phyloP scores from a whole-genome alignment of 2,329 filamentous ascomycete species.

The Phaeoacremonium minimum region DNA sequence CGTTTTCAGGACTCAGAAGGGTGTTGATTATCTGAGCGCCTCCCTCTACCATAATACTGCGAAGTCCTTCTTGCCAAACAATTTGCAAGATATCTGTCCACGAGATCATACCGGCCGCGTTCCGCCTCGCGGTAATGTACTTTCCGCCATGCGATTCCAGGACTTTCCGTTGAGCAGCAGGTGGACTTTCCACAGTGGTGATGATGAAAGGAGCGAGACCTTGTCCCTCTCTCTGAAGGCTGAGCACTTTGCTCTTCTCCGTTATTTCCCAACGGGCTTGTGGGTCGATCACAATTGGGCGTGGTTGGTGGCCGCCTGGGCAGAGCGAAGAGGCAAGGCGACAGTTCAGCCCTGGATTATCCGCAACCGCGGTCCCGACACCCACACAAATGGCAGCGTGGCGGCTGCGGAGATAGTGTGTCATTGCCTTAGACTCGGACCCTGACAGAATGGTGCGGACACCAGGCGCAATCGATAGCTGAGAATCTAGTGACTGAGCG shows the following conservation, averaged over 20 bases:
- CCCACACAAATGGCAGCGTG: constrained; percentile 86
- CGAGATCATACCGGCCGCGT: constrained; percentile 25
- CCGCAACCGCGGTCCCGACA: constrained; percentile 76
- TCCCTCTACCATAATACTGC: constrained; percentile 89
- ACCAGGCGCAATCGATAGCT: constrained; percentile 71
- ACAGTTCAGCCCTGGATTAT: constrained; percentile 83
- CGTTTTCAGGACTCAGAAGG: constrained; percentile 60
- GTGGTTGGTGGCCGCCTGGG: constrained; percentile 53
- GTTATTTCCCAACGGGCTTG: constrained; percentile 65
- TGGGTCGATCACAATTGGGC: constrained; percentile 80
- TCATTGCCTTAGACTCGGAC: constrained; percentile 82
- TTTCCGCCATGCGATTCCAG: constrained; percentile 48
- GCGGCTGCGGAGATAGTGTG: constrained; percentile 77
- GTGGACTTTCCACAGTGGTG: constrained; percentile 40
- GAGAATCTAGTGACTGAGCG: constrained; percentile 83
- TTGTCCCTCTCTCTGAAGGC: constrained; percentile 56
- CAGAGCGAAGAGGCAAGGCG: constrained; percentile 60
- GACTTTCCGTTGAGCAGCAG: constrained; percentile 33
- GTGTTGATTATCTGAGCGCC: constrained; percentile 80
- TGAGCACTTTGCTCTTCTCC: constrained; percentile 59
- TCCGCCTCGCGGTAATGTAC: constrained; percentile 38
- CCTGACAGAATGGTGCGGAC: constrained; percentile 82
- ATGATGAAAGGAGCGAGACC: constrained; percentile 75
- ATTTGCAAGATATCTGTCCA: constrained; percentile 63
- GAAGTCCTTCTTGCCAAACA: constrained; percentile 56